Percentiles rank a stretch among this genome's conserved stretches.
Conservation (phyloP, 345 rosid genomes). For the Hibiscus syriacus region DNA sequence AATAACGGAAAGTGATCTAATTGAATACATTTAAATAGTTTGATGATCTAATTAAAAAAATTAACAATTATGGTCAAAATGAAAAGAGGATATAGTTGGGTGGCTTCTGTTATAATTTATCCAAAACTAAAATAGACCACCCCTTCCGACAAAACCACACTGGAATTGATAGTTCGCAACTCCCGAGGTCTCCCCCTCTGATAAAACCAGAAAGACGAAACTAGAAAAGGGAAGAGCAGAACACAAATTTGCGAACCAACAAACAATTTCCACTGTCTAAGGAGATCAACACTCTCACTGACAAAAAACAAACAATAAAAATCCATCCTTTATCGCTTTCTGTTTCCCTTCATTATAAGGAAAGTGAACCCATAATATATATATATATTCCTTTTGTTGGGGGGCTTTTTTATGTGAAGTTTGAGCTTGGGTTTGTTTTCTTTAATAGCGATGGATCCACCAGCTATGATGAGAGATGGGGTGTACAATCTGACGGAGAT, state of each 20-base stretch:
- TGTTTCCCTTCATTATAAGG: neutral
- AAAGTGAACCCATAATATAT: neutral
- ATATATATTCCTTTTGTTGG: too few species aligned
- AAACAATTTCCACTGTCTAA: neutral
- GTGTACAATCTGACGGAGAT: constrained; percentile 58
- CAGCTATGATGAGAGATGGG: constrained; percentile 53
- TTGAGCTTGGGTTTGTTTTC: neutral
- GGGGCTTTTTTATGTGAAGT: neutral
- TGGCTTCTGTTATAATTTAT: too few species aligned
- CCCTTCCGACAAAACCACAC: neutral
- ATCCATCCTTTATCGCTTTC: neutral
- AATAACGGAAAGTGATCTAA: too few species aligned
- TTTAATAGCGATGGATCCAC: constrained; percentile 52
- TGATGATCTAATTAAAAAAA: too few species aligned
- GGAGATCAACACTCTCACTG: neutral
- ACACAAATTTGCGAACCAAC: neutral
- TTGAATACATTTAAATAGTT: too few species aligned
- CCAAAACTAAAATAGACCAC: too few species aligned
- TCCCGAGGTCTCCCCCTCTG: neutral
- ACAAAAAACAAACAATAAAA: too few species aligned
- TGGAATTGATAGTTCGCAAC: neutral
- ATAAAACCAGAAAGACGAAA: neutral
- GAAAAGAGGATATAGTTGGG: too few species aligned
- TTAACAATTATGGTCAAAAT: too few species aligned
- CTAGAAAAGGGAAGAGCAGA: neutral